Evolutionary conservation across 1,284 basidiomycete species (phyloP).

Genomic region (Pascua guehoae): DNA sequence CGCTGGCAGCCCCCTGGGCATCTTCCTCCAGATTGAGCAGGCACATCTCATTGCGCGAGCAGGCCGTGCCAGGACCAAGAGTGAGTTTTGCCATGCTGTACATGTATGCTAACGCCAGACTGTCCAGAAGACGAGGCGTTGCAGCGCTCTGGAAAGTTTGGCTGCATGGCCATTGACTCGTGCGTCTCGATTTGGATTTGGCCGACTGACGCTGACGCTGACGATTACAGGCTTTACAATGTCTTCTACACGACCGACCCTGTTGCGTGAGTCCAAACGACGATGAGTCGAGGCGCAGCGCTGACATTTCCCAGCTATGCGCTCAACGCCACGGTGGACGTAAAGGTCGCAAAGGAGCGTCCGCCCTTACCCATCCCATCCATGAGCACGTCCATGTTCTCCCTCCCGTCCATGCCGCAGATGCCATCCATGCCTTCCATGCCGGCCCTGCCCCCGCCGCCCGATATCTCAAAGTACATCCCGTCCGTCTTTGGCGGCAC

Average conservation of each 20-base stretch:
- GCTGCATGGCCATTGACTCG: slow-evolving; percentile 55
- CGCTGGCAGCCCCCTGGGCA: slow-evolving; percentile 55
- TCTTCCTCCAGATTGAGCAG: slow-evolving; percentile 56
- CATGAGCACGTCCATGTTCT: slow-evolving; percentile 42
- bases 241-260: slow-evolving; percentile 56
- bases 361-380: slow-evolving; percentile 52
- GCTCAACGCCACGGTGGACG: slow-evolving; percentile 46
- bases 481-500: slow-evolving; percentile 25
- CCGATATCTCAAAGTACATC: slow-evolving; percentile 38
- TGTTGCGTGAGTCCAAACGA: slow-evolving; percentile 37
- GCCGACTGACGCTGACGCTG: not conserved
- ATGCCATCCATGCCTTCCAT: slow-evolving; percentile 40
- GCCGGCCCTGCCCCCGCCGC: slow-evolving; percentile 36
- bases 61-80: slow-evolving; percentile 53
- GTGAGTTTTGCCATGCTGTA: slow-evolving; percentile 17
- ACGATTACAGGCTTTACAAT: slow-evolving; percentile 51
- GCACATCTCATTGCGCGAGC: slow-evolving; percentile 56
- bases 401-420: slow-evolving; percentile 23
- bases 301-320: slow-evolving; percentile 19
- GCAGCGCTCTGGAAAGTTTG: slow-evolving; percentile 53
- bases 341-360: slow-evolving; percentile 42
- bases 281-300: no score
- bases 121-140: slow-evolving; percentile 25
- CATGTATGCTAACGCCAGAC: slow-evolving; percentile 4
- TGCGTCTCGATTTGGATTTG: slow-evolving; percentile 10